Conservation (phyloP, 306 rosid genomes). For the Vicia faba region DNA sequence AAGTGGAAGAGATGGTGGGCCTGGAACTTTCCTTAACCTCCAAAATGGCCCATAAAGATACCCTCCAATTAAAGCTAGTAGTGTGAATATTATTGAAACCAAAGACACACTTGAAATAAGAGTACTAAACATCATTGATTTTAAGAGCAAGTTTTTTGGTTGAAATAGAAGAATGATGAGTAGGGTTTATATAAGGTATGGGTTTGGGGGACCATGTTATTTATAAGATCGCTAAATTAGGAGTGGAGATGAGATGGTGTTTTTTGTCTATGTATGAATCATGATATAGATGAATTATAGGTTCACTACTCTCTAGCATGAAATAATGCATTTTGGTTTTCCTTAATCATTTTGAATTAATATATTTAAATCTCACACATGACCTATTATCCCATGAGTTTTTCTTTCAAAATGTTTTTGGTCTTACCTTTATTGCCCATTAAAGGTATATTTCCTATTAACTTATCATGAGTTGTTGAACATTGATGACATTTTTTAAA, state of each 20-base stretch:
- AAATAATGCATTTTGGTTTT: not conserved
- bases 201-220: constrained; percentile 3
- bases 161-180: not conserved
- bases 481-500: no score
- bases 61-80: constrained; percentile 50
- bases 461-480: no score
- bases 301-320: constrained; percentile 14
- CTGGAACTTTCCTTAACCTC: constrained; percentile 83
- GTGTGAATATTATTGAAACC: constrained; percentile 44
- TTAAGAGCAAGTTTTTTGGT: constrained; percentile 1
- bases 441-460: no score
- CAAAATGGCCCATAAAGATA: constrained; percentile 76
- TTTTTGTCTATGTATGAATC: constrained; percentile 52
- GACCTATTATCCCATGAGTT: no score
- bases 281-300: constrained; percentile 46
- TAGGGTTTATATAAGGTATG: constrained; percentile 26
- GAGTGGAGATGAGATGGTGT: constrained; percentile 15
- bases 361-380: no score
- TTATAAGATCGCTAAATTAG: constrained; percentile 15
- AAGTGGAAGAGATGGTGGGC: constrained; percentile 76
- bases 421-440: no score
- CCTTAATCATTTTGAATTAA: no score
- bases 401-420: no score
- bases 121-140: constrained; percentile 33
- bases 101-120: constrained; percentile 22